Base-by-base conservation (phyloP, 169 alveolate genomes). In the Hepatocystis sp. region DNA sequence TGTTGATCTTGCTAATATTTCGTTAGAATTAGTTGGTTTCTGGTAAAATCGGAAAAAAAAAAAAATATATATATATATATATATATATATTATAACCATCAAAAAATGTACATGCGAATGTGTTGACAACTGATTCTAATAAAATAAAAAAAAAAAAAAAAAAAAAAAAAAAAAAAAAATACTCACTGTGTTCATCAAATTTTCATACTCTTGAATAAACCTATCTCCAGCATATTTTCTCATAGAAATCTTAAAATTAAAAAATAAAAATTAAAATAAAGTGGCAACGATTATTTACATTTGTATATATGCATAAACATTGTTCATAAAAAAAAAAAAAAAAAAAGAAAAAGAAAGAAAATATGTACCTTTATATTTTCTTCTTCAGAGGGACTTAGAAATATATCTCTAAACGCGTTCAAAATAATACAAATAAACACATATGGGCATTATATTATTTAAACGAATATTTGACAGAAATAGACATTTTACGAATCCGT, bases 171-270 rank as follows among this genome's bases (percentile, higher is more conserved):
- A 2, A 46, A 10, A 32, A 53, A 55, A 47, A 53, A 21, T 28
- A n/a, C 67, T 19, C 21, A 68, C 86, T 40, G 53, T 68, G 11
- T 55, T 13, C 71, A 68, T 53, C 27, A 68, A 53, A 39, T 32
- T 39, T n/a, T 68, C 86, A 55, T 68, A 68, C 10, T 68, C 86
- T 32, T 68, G 47, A 17, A 68, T 68, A 46, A 68, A 68, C 23
- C 65, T 30, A 2, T 17, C 53, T 25, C 86, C 86, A 55, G 86
- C 86, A 11, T 68, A 68, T 44, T 55, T 68, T 49, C 42, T 53
- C 63, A 68, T 68, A 13, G 67, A 44, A 4, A 27, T 39, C 86
- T 68, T 39, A 63, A 40, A 30, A 27, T 13, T n/a, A 8, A 36
- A 40, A 65, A 7, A 13, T 7, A 19, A 47, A 47, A 13, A 34